Evolutionary conservation across 805 yeast species (phyloP), one percentile per base, ranked within the genome.

Genomic region (Yarrowia divulgata): DNA sequence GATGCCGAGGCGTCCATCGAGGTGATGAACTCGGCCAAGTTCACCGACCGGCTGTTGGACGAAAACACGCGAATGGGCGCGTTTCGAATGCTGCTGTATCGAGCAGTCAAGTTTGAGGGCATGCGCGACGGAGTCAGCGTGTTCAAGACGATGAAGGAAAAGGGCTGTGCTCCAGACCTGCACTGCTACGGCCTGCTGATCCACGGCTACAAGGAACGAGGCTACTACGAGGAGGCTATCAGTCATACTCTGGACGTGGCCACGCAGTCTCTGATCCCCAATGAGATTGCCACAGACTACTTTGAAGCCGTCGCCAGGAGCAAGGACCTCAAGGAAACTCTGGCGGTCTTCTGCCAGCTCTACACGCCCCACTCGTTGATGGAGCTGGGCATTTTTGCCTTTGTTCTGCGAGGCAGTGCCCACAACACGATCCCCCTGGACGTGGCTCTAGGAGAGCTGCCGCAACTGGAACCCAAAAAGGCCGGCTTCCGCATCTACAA

Each of bases 201-300:
- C 55, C 68, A 63, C 68, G 68, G 68, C 46, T 63, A 63, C 57
- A 63, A 63, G 29, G 68, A 63, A 13, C 57, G 68, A 1, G 68
- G 68, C 12, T 63, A 48, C 68, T 48, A 63, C 55, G 68, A 48
- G 19, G 68, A 63, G 39, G 68, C 68, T 29, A 49, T 63, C 8
- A 2, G 39, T 1, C 46, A 35, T n/a, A n/a, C 46, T 9, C 57
- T 48, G 45, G 68, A 63, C 3, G 45, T 63, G n/a, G 57, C 68
- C 2, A 9, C 12, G 13, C 45, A 63, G 18, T 37, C 39, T 8
- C 29, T 37, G 8, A 8, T 63, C 35, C 57, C 55, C 5, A 4
- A 13, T 2, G 46, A 63, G 37, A 49, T 48, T 9, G 68, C 57
- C 23, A 63, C 57, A 3, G 68, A 63, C 46, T 63, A 48, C 68